A percentile compares a stretch with the other conserved stretches of the same genome.
These are phyloP conservation scores for Gnomoniopsis sp. DNA, from an alignment of 2,329 filamentous ascomycete genomes.

Conservation along the genomic window DNA sequence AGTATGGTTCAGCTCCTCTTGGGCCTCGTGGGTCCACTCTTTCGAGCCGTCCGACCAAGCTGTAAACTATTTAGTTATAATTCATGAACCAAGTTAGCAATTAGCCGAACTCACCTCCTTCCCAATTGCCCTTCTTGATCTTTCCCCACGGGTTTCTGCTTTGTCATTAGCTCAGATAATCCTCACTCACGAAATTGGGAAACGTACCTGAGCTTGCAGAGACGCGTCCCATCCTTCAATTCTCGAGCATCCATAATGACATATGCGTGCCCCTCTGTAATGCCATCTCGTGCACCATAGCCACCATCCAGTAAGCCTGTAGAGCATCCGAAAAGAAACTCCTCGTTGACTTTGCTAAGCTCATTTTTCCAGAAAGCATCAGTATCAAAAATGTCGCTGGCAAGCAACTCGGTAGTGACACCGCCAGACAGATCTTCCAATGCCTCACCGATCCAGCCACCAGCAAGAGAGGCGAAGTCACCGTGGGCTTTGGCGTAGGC, in stretches of 20 bases:
- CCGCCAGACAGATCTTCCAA: conserved; percentile 62
- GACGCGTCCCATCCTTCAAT: conserved; percentile 57
- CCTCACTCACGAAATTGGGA: background rate
- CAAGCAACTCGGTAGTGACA: conserved; percentile 63
- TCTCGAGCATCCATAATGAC: conserved; percentile 52
- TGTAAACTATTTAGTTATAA: background rate
- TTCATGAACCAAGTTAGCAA: background rate
- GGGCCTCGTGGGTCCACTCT: conserved; percentile 80
- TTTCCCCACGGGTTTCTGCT: conserved; percentile 74
- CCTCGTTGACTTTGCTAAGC: conserved; percentile 72
- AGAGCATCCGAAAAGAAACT: conserved; percentile 67
- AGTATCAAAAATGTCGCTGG: conserved; percentile 69
- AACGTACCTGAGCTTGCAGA: conserved; percentile 54
- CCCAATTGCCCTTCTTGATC: conserved; percentile 74
- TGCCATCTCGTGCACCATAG: conserved; percentile 51
- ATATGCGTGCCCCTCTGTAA: conserved; percentile 58
- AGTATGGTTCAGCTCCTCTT: conserved; percentile 66
- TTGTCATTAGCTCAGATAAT: conserved; percentile 26
- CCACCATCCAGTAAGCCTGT: conserved; percentile 46
- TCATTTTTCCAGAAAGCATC: conserved; percentile 78
- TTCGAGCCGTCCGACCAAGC: conserved; percentile 78
- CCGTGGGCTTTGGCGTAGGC: conserved; percentile 79
- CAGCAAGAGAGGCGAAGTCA: conserved; percentile 72
- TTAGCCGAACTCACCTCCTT: conserved; percentile 39
- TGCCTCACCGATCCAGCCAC: conserved; percentile 62